Percentiles rank a stretch among this genome's conserved stretches.
These are phyloP conservation scores for Blastobotrys mokoenaii DNA, from an alignment of 805 yeast genomes.

Conservation along the genomic window DNA sequence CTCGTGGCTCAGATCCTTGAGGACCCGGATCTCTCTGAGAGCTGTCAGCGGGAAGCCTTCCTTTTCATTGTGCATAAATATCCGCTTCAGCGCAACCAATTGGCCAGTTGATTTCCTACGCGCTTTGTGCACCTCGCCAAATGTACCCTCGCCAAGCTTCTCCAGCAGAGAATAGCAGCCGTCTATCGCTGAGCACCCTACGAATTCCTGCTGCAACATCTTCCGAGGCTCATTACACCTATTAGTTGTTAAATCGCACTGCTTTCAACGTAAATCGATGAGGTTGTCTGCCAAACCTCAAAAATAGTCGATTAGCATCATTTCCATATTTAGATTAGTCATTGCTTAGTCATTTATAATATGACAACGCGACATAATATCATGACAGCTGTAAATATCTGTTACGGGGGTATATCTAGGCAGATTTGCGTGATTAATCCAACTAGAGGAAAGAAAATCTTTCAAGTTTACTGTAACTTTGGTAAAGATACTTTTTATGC, in stretches of 20 bases:
- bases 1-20: conserved; percentile 58
- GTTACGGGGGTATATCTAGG: too few relatives aligned
- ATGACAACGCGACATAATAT: too few relatives aligned
- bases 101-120: conserved; percentile 40
- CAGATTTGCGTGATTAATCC: too few relatives aligned
- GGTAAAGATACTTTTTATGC: too few relatives aligned
- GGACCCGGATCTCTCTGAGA: conserved; percentile 77
- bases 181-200: conserved; percentile 30
- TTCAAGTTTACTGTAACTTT: too few relatives aligned
- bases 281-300: not conserved
- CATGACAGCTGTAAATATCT: too few relatives aligned
- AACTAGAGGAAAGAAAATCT: too few relatives aligned
- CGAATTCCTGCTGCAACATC: conserved; percentile 5
- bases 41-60: conserved; percentile 91
- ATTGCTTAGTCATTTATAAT: too few relatives aligned
- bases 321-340: too few relatives aligned
- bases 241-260: too few relatives aligned
- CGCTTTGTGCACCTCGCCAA: conserved; percentile 85
- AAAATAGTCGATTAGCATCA: too few relatives aligned
- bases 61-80: conserved; percentile 66
- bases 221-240: not conserved
- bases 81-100: conserved; percentile 79
- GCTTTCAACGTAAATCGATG: too few relatives aligned
- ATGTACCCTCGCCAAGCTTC: conserved; percentile 73
- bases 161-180: conserved; percentile 28